Percentiles rank a stretch among this genome's conserved stretches.
These are phyloP conservation scores for Trichoderma cornu-damae DNA, from an alignment of 2,329 filamentous ascomycete species.

Conservation along the genomic window DNA sequence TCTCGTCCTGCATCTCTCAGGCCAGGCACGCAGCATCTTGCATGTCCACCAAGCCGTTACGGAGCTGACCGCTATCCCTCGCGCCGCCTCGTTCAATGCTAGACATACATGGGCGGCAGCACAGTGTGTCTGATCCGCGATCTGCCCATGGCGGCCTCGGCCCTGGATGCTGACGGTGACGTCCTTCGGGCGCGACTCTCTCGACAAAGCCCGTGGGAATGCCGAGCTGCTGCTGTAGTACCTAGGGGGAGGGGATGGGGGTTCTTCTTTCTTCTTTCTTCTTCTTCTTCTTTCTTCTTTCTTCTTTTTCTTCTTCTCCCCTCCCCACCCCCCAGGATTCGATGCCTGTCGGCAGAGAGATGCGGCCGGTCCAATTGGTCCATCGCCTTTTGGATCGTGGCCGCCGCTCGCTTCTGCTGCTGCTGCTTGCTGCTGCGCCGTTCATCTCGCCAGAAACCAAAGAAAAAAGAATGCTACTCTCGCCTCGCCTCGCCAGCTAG, in stretches of 20 bases:
- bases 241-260: background rate
- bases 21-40: slow-evolving; percentile 12
- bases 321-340: background rate
- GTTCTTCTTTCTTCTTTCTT: too few relatives aligned
- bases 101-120: slow-evolving; percentile 12
- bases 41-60: background rate
- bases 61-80: slow-evolving; percentile 6
- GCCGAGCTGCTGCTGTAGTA: background rate
- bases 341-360: background rate
- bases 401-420: background rate
- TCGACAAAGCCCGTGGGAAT: background rate
- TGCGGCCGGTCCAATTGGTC: background rate
- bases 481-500: background rate
- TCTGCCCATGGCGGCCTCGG: background rate
- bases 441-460: slow-evolving; percentile 4
- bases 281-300: too few relatives aligned
- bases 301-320: too few relatives aligned
- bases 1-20: background rate
- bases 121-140: background rate
- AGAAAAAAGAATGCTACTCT: background rate
- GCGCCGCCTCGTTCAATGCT: background rate
- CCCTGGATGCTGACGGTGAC: slow-evolving; percentile 14
- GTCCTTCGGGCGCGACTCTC: too few relatives aligned
- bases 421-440: background rate
- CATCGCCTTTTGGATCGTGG: background rate